phyloP scores from a whole-genome alignment of 2,329 filamentous ascomycete species.

The Mycosphaerella sp. region DNA sequence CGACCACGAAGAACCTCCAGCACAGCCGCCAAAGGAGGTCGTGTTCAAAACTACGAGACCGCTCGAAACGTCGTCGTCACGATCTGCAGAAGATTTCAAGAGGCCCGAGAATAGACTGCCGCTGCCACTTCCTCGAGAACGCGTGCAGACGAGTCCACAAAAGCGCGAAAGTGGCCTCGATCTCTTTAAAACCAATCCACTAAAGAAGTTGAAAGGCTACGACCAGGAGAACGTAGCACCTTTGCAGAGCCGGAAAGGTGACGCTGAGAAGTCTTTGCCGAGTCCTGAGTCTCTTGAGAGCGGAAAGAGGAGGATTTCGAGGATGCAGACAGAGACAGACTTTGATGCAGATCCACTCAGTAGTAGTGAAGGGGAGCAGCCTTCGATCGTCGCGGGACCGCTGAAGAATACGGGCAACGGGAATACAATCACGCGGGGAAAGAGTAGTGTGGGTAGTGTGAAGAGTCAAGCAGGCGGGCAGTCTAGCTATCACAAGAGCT shows the following conservation, averaged over 20 bases:
- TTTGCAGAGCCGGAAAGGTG: background rate
- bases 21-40: background rate
- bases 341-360: slow-evolving; percentile 5
- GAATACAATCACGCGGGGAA: background rate
- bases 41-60: background rate
- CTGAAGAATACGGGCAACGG: background rate
- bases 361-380: slow-evolving; percentile 2
- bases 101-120: background rate
- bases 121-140: background rate
- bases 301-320: background rate
- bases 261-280: slow-evolving; percentile 3
- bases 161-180: slow-evolving; percentile 1
- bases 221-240: slow-evolving; percentile 1
- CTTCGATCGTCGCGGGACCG: background rate
- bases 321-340: background rate
- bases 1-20: slow-evolving; percentile 32
- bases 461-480: background rate
- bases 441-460: background rate
- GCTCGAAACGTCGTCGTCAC: background rate
- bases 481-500: background rate
- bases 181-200: background rate
- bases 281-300: slow-evolving; percentile 1
- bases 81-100: background rate
- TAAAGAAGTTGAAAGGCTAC: background rate
- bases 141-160: background rate